A percentile compares a stretch with the other conserved stretches of the same genome.
Evolutionary conservation across 2,329 filamentous ascomycete species (phyloP).

Genomic region (Phaeoacremonium minimum): DNA sequence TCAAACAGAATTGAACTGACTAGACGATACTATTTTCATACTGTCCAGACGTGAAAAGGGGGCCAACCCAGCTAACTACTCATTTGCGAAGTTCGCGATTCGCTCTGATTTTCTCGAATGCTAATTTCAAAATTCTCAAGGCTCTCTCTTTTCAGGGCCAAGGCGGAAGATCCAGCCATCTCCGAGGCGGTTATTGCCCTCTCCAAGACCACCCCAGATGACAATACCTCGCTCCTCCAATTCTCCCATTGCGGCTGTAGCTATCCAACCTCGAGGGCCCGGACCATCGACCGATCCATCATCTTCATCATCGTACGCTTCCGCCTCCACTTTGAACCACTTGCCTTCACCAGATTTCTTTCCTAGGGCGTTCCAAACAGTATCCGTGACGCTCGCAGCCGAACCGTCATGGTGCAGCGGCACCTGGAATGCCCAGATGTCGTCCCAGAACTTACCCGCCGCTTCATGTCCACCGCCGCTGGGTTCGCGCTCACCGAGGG

Average conservation of each 20-base stretch:
- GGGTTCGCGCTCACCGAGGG: constrained; percentile 53
- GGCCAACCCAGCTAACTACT: no score
- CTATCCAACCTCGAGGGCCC: constrained; percentile 51
- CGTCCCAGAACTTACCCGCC: constrained; percentile 50
- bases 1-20: constrained; percentile 1
- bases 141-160: constrained; percentile 20
- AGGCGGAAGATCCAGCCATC: constrained; percentile 64
- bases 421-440: constrained; percentile 62
- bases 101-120: neutral
- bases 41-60: no score
- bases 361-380: constrained; percentile 48
- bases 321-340: constrained; percentile 47
- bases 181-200: constrained; percentile 44
- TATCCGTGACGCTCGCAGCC: constrained; percentile 49
- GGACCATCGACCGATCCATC: constrained; percentile 40
- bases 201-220: constrained; percentile 56
- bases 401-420: constrained; percentile 47
- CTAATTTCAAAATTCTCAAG: constrained; percentile 1
- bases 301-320: constrained; percentile 48
- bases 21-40: no score
- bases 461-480: constrained; percentile 43
- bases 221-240: constrained; percentile 56
- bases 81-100: no score
- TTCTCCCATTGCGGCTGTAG: constrained; percentile 51
- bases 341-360: constrained; percentile 49